Percentiles rank a stretch among this genome's conserved stretches.
phyloP scores from a whole-genome alignment of 1,139 yeast species.

The Suhomyces choctaworum region DNA sequence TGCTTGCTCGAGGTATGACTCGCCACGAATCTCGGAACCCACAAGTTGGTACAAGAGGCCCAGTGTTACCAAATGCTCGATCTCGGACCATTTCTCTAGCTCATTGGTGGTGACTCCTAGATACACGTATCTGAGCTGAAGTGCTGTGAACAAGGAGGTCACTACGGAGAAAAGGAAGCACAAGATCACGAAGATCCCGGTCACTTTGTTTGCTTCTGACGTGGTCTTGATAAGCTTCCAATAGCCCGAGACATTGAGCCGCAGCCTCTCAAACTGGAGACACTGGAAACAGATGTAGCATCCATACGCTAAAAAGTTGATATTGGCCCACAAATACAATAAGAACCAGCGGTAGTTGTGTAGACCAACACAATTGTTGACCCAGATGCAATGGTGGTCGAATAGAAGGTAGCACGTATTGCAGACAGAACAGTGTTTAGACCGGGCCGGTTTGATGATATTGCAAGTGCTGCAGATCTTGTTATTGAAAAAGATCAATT shows the following conservation, averaged over 20 bases:
- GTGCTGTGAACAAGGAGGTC: constrained; percentile 54
- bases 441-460: constrained; percentile 75
- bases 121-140: constrained; percentile 64
- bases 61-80: constrained; percentile 57
- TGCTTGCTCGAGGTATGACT: constrained; percentile 24
- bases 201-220: constrained; percentile 38
- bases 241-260: constrained; percentile 16
- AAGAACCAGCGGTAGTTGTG: constrained; percentile 74
- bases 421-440: constrained; percentile 85
- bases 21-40: constrained; percentile 10
- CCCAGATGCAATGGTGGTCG: constrained; percentile 97
- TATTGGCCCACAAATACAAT: constrained; percentile 56
- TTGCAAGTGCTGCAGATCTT: constrained; percentile 58
- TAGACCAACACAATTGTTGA: constrained; percentile 86
- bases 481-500: constrained; percentile 55
- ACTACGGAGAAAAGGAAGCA: constrained; percentile 56
- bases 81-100: constrained; percentile 75
- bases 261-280: constrained; percentile 16
- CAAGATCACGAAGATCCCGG: constrained; percentile 54
- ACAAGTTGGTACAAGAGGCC: constrained; percentile 29
- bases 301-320: constrained; percentile 63
- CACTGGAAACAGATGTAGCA: constrained; percentile 39
- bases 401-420: constrained; percentile 61
- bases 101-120: constrained; percentile 94
- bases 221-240: constrained; percentile 33